phyloP scores from a whole-genome alignment of 345 rosid genomes.

The Eutrema japonicum region DNA sequence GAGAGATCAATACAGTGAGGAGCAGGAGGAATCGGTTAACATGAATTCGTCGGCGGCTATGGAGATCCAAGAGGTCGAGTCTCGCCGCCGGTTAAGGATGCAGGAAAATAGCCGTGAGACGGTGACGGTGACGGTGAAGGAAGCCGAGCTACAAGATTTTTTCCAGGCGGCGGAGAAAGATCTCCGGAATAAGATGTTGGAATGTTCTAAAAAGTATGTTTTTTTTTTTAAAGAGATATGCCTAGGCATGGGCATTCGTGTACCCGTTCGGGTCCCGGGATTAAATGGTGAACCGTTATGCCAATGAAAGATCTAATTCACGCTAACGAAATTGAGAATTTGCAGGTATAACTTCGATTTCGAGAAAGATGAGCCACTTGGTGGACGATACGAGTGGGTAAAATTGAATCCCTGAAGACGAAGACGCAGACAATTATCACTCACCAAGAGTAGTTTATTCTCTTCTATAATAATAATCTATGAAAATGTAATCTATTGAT shows the following conservation, averaged over 20 bases:
- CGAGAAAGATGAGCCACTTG: slow-evolving; percentile 43
- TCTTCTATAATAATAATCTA: neutral
- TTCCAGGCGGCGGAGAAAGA: slow-evolving; percentile 38
- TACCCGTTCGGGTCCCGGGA: too few species aligned
- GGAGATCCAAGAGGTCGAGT: slow-evolving; percentile 15
- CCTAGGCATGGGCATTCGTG: too few species aligned
- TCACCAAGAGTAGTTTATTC: neutral
- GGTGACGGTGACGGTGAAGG: slow-evolving; percentile 19
- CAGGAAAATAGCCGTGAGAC: slow-evolving; percentile 11
- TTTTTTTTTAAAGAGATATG: too few species aligned
- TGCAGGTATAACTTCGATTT: slow-evolving; percentile 43
- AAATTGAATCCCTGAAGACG: slow-evolving; percentile 27
- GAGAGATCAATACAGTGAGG: neutral
- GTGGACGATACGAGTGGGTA: slow-evolving; percentile 42
- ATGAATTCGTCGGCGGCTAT: neutral
- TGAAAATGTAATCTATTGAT: slow-evolving; percentile 1
- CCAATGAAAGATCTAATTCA: too few species aligned
- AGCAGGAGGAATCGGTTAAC: slow-evolving; percentile 12
- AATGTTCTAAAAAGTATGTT: slow-evolving; percentile 32
- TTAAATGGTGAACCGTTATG: too few species aligned
- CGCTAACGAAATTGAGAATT: too few species aligned
- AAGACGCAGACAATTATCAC: neutral
- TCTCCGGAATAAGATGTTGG: slow-evolving; percentile 22
- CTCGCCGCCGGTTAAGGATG: slow-evolving; percentile 23
- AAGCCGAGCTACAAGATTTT: slow-evolving; percentile 30